These are phyloP conservation scores for Nyssa sinensis DNA, from an alignment of 148 eudicot genomes.

Conservation along the genomic window DNA sequence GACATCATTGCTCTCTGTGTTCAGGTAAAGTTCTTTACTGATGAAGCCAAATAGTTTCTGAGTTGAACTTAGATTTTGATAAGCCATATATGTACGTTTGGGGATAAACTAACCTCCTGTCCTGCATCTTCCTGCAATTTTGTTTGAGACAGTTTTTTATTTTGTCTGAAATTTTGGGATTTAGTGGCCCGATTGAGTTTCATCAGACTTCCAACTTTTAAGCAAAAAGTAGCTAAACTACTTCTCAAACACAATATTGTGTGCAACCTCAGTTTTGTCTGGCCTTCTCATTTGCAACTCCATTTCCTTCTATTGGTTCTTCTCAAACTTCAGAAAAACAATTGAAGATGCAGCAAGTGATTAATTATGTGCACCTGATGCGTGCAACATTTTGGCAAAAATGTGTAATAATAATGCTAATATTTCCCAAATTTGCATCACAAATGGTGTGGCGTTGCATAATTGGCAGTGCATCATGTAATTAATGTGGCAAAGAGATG, in stretches of 20 bases:
- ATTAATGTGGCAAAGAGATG: too few species aligned
- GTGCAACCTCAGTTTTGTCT: not conserved
- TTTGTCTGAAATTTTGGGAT: not conserved
- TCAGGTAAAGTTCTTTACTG: slow-evolving; percentile 49
- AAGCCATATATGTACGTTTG: not conserved
- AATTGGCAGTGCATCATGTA: too few species aligned
- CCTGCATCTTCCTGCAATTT: not conserved
- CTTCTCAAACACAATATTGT: not conserved
- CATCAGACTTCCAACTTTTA: not conserved
- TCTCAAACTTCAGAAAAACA: too few species aligned
- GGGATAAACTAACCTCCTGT: not conserved
- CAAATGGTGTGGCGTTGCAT: too few species aligned
- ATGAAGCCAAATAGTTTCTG: not conserved
- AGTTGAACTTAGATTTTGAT: not conserved
- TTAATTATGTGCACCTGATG: too few species aligned
- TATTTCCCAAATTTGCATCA: too few species aligned
- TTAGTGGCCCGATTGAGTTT: not conserved
- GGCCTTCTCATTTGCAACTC: not conserved
- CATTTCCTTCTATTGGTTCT: too few species aligned
- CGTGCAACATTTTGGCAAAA: too few species aligned
- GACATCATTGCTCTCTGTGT: slow-evolving; percentile 78
- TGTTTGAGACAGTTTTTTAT: not conserved
- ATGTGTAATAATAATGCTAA: too few species aligned
- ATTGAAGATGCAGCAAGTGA: too few species aligned
- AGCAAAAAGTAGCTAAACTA: not conserved